Conservation (phyloP, 2,329 filamentous ascomycete genomes). For the Penicillium sp. region DNA sequence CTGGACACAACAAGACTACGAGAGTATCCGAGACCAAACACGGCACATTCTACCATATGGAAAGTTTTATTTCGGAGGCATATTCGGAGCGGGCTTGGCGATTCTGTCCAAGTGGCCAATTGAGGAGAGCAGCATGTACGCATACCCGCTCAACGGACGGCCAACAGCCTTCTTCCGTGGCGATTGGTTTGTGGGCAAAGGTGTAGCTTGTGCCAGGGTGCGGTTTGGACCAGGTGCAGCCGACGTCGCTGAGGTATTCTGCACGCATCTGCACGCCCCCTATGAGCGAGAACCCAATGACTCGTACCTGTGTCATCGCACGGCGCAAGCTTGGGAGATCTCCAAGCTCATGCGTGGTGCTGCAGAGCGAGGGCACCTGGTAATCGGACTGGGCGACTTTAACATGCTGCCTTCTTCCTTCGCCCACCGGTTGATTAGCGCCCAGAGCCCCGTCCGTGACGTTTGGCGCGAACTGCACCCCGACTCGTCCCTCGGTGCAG, state of each 20-base stretch:
- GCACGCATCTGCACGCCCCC: slow-evolving; percentile 86
- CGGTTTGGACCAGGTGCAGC: slow-evolving; percentile 63
- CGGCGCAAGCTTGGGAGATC: slow-evolving; percentile 92
- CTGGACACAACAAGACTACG: slow-evolving; percentile 85
- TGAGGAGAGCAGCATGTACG: slow-evolving; percentile 80
- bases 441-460: slow-evolving; percentile 75
- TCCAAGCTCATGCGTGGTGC: slow-evolving; percentile 84
- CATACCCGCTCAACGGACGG: slow-evolving; percentile 87
- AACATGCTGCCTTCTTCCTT: slow-evolving; percentile 92
- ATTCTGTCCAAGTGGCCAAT: slow-evolving; percentile 93
- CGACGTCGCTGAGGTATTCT: slow-evolving; percentile 84
- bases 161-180: slow-evolving; percentile 92
- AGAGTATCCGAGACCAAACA: slow-evolving; percentile 72
- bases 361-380: slow-evolving; percentile 75
- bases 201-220: slow-evolving; percentile 80
- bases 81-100: slow-evolving; percentile 84
- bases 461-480: slow-evolving; percentile 84
- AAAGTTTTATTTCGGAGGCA: slow-evolving; percentile 89
- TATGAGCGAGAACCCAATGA: slow-evolving; percentile 79
- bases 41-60: slow-evolving; percentile 76
- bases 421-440: slow-evolving; percentile 77
- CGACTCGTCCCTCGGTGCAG: slow-evolving; percentile 75
- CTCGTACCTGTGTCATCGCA: slow-evolving; percentile 86
- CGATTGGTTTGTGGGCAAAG: slow-evolving; percentile 96
- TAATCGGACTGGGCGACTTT: slow-evolving; percentile 87